Percentiles rank a stretch among this genome's conserved stretches.
phyloP scores from a whole-genome alignment of 2,329 filamentous ascomycete genomes.

The Colletotrichum cuscutae region DNA sequence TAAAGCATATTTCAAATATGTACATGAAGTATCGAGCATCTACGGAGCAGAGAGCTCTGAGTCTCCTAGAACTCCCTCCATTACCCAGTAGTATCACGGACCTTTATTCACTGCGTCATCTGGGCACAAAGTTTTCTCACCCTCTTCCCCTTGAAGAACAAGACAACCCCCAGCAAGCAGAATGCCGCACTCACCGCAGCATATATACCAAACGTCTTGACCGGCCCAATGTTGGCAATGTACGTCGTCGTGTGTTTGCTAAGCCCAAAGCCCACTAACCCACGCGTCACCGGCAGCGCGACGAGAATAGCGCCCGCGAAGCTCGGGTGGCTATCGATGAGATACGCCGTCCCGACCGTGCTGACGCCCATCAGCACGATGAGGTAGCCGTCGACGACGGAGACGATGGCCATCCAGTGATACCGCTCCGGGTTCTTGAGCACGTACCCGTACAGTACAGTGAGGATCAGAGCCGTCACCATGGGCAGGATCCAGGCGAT shows the following conservation, averaged over 20 bases:
- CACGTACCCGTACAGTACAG: conserved; percentile 28
- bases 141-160: conserved; percentile 24
- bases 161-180: conserved; percentile 13
- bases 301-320: conserved; percentile 25
- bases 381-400: conserved; percentile 21
- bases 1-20: background rate
- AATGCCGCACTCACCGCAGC: conserved; percentile 23
- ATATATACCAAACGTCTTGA: conserved; percentile 29
- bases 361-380: conserved; percentile 25
- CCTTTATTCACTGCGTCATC: background rate
- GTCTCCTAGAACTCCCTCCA: background rate
- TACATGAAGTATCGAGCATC: background rate
- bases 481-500: conserved; percentile 29
- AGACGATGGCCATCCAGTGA: conserved; percentile 32
- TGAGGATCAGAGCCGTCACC: conserved; percentile 21
- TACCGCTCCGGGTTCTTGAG: conserved; percentile 17
- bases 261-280: conserved; percentile 23
- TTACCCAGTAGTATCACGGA: background rate
- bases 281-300: conserved; percentile 24
- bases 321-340: conserved; percentile 28
- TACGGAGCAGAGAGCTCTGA: background rate
- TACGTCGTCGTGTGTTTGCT: conserved; percentile 31
- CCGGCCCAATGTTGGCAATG: conserved; percentile 35
- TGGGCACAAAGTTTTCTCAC: conserved; percentile 10
- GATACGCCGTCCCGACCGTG: conserved; percentile 25